These are phyloP conservation scores for Cetraspora pellucida DNA, from an alignment of 192 early-diverging fungal species.

Conservation along the genomic window DNA sequence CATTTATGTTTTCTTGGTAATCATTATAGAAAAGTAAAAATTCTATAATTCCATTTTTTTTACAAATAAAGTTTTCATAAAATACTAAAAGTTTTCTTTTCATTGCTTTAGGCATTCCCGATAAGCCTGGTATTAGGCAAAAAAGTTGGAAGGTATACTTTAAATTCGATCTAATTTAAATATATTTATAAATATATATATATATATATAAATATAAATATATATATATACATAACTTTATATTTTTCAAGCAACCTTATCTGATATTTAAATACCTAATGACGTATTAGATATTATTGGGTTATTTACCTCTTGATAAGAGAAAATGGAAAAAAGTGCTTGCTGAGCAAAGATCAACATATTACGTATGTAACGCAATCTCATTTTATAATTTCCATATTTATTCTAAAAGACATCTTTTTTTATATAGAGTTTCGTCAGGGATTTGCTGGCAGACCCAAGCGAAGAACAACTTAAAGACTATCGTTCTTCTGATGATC, in stretches of 20 bases:
- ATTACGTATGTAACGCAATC: constrained; percentile 57
- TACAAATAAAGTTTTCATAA: not conserved
- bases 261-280: too few relatives aligned
- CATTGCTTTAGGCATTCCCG: constrained; percentile 64
- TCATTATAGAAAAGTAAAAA: not conserved
- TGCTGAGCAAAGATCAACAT: constrained; percentile 51
- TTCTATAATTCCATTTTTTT: not conserved
- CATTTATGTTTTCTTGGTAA: constrained; percentile 61
- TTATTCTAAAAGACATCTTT: not conserved
- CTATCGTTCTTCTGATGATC: constrained; percentile 39
- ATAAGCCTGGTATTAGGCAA: constrained; percentile 60
- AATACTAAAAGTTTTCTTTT: not conserved
- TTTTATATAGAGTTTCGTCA: constrained; percentile 54
- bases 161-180: not conserved
- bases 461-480: constrained; percentile 41
- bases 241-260: not conserved
- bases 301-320: constrained; percentile 70
- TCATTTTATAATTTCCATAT: not conserved
- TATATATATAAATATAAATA: too few relatives aligned
- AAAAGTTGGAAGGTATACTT: constrained; percentile 65
- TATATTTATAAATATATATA: not conserved
- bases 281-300: constrained; percentile 50
- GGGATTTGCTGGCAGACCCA: constrained; percentile 65
- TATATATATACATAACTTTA: not conserved
- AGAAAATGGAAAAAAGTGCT: constrained; percentile 56